Conservation (phyloP, 1,284 basidiomycete species). For the Phlebopus sp. region DNA sequence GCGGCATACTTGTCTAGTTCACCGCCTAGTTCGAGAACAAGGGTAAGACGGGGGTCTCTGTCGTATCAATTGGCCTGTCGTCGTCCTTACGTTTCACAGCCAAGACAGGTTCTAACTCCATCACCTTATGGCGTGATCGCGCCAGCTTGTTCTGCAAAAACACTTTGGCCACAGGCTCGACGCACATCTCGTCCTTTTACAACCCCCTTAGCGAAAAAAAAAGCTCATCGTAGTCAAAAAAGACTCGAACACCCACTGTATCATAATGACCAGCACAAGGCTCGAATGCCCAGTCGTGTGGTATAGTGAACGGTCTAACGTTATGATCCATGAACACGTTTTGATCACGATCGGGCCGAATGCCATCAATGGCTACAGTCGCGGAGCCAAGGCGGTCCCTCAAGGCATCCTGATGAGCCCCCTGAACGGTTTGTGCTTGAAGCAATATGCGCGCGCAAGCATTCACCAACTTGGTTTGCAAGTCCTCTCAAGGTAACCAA, state of each 20-base stretch:
- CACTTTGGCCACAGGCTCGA: slow-evolving; percentile 67
- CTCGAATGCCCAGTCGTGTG: slow-evolving; percentile 70
- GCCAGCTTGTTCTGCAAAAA: slow-evolving; percentile 76
- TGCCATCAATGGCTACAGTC: slow-evolving; percentile 45
- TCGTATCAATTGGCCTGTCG: neutral
- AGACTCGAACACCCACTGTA: slow-evolving; percentile 44
- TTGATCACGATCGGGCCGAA: slow-evolving; percentile 62
- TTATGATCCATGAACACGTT: slow-evolving; percentile 71
- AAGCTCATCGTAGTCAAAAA: neutral
- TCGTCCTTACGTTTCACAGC: slow-evolving; percentile 58
- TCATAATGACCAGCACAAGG: slow-evolving; percentile 75
- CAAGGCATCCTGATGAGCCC: slow-evolving; percentile 54
- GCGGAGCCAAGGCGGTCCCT: slow-evolving; percentile 47
- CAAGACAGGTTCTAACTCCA: slow-evolving; percentile 57
- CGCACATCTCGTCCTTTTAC: slow-evolving; percentile 56
- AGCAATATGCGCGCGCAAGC: slow-evolving; percentile 52
- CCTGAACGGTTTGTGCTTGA: slow-evolving; percentile 56
- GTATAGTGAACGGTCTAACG: slow-evolving; percentile 58
- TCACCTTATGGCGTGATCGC: slow-evolving; percentile 53
- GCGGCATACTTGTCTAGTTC: slow-evolving; percentile 55
- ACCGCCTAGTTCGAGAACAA: slow-evolving; percentile 38
- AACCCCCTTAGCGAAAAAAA: slow-evolving; percentile 6
- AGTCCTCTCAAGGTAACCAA: slow-evolving; percentile 46
- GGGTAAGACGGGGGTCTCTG: slow-evolving; percentile 9
- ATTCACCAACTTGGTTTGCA: slow-evolving; percentile 61